Conservation (phyloP, 1,284 basidiomycete species). For the Marasmius oreades region DNA sequence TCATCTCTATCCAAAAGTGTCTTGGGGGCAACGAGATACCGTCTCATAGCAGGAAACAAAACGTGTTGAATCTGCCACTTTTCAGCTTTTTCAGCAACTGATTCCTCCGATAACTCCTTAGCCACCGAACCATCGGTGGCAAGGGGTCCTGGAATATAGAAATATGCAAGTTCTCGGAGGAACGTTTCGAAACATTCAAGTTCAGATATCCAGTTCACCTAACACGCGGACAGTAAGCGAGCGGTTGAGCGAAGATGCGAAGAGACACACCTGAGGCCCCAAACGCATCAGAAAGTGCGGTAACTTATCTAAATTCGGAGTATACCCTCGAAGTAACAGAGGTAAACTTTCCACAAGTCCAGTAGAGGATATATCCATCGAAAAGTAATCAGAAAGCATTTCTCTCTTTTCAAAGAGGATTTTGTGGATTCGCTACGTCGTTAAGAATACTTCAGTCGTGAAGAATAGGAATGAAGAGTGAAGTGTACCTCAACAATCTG, state of each 20-base stretch:
- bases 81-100: slow-evolving; percentile 50
- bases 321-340: slow-evolving; percentile 79
- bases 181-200: slow-evolving; percentile 83
- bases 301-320: slow-evolving; percentile 81
- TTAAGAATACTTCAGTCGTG: neutral
- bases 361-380: slow-evolving; percentile 60
- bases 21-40: slow-evolving; percentile 70
- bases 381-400: slow-evolving; percentile 95
- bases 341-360: slow-evolving; percentile 78
- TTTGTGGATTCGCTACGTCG: slow-evolving; percentile 52
- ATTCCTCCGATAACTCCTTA: slow-evolving; percentile 22
- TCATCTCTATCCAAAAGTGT: slow-evolving; percentile 69
- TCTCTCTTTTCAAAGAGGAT: slow-evolving; percentile 61
- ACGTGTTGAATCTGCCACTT: slow-evolving; percentile 87
- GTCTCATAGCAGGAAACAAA: slow-evolving; percentile 79
- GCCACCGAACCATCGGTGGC: slow-evolving; percentile 18
- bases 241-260: neutral
- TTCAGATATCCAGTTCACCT: slow-evolving; percentile 91
- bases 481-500: slow-evolving; percentile 71
- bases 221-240: slow-evolving; percentile 3
- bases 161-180: slow-evolving; percentile 86
- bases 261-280: slow-evolving; percentile 66
- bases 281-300: slow-evolving; percentile 85
- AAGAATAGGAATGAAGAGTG: neutral
- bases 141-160: slow-evolving; percentile 72